phyloP scores from a whole-genome alignment of 2,329 filamentous ascomycete species.

The Alternaria sp. region DNA sequence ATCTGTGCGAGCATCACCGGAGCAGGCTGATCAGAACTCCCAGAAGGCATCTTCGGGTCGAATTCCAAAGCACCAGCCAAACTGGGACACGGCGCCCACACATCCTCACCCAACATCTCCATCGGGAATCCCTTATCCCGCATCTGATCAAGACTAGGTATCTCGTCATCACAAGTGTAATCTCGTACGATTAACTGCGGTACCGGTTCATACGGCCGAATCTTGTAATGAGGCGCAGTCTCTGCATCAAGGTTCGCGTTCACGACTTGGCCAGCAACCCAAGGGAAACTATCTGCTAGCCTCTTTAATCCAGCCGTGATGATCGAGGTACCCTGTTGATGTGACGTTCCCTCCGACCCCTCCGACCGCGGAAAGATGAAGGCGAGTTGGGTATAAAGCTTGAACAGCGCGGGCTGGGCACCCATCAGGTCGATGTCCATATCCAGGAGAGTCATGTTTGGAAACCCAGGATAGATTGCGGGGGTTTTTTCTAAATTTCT shows the following conservation, averaged over 20 bases:
- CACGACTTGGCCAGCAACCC: constrained; percentile 55
- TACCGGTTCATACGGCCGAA: constrained; percentile 46
- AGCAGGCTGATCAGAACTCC: constrained; percentile 30
- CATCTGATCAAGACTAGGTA: constrained; percentile 54
- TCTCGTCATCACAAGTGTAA: constrained; percentile 46
- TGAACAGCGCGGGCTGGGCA: constrained; percentile 52
- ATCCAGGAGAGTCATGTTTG: constrained; percentile 18
- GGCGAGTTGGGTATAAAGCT: constrained; percentile 59
- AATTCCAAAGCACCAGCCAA: constrained; percentile 42
- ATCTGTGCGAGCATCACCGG: constrained; percentile 59
- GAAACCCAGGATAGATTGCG: neutral
- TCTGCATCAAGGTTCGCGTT: constrained; percentile 45
- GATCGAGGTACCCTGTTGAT: constrained; percentile 18
- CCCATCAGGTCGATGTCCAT: constrained; percentile 55
- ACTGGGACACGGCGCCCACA: constrained; percentile 54
- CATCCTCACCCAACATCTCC: constrained; percentile 58
- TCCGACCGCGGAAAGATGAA: constrained; percentile 52
- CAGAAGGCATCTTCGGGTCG: constrained; percentile 25
- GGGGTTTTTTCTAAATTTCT: neutral
- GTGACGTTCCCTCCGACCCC: constrained; percentile 20
- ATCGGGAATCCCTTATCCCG: constrained; percentile 56
- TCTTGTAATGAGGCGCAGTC: constrained; percentile 52
- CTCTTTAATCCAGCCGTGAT: constrained; percentile 28
- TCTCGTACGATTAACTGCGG: constrained; percentile 57
- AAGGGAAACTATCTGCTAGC: constrained; percentile 56